Conservation (phyloP, 2,329 filamentous ascomycete genomes). For the Ascochyta koolunga region DNA sequence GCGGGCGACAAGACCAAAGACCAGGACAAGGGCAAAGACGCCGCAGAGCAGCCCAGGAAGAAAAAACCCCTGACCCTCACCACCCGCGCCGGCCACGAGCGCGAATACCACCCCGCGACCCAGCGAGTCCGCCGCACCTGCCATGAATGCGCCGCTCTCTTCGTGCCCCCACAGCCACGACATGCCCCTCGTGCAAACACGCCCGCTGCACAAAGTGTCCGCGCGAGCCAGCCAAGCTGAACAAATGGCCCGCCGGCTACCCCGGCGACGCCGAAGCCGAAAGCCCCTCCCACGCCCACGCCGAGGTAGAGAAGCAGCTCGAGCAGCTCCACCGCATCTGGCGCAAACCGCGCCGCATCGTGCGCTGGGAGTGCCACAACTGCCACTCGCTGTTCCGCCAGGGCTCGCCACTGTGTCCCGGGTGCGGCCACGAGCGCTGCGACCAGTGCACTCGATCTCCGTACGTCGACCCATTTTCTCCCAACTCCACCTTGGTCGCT, state of each 20-base stretch:
- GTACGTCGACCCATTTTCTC: slow-evolving; percentile 40
- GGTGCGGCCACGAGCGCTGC: slow-evolving; percentile 67
- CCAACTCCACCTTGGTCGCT: no score
- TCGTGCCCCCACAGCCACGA: slow-evolving; percentile 59
- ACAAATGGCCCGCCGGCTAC: slow-evolving; percentile 73
- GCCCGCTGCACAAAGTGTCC: slow-evolving; percentile 80
- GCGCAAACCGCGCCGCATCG: slow-evolving; percentile 52
- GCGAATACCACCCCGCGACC: slow-evolving; percentile 72
- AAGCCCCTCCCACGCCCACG: slow-evolving; percentile 42
- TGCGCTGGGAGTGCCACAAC: slow-evolving; percentile 62
- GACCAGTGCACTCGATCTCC: slow-evolving; percentile 62
- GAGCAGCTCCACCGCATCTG: slow-evolving; percentile 47
- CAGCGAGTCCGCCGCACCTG: slow-evolving; percentile 78
- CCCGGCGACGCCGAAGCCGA: slow-evolving; percentile 63
- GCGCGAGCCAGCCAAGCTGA: slow-evolving; percentile 74
- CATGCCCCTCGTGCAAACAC: slow-evolving; percentile 74
- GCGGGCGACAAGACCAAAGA: slow-evolving; percentile 38
- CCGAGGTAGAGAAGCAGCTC: slow-evolving; percentile 30
- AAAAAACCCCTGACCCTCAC: slow-evolving; percentile 66
- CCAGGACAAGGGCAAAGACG: slow-evolving; percentile 27
- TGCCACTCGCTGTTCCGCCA: slow-evolving; percentile 67
- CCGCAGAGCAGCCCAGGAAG: slow-evolving; percentile 55
- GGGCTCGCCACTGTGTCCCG: slow-evolving; percentile 62
- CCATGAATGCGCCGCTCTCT: slow-evolving; percentile 73
- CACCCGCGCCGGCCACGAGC: slow-evolving; percentile 69